A percentile compares a stretch with the other conserved stretches of the same genome.
phyloP scores from a whole-genome alignment of 2,329 filamentous ascomycete species.

The Fusarium palustre region DNA sequence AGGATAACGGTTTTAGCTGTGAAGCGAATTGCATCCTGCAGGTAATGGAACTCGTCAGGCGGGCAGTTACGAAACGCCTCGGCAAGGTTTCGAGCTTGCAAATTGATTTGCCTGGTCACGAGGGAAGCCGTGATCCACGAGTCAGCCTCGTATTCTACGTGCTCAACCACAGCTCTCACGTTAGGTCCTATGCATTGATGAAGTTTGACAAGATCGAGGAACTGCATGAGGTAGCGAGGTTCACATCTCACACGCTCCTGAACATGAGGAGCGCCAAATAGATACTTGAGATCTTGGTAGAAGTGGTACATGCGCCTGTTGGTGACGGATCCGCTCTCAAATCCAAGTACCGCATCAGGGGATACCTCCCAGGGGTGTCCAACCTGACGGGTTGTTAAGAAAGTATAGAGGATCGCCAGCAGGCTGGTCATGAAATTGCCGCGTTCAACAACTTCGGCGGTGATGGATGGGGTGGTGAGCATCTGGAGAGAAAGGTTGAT shows the following conservation, averaged over 20 bases:
- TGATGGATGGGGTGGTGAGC: constrained; percentile 96
- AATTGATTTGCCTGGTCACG: constrained; percentile 94
- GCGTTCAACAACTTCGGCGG: constrained; percentile 91
- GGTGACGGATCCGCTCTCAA: constrained; percentile 93
- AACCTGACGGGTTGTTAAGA: constrained; percentile 94
- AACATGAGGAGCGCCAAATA: constrained; percentile 89
- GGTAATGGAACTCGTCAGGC: constrained; percentile 71
- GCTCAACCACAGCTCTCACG: constrained; percentile 87
- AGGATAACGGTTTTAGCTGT: constrained; percentile 87
- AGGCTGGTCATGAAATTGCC: constrained; percentile 96
- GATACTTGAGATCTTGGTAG: constrained; percentile 92
- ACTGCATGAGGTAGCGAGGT: constrained; percentile 90
- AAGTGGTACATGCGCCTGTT: constrained; percentile 98
- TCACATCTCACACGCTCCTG: constrained; percentile 86
- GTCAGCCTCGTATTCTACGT: constrained; percentile 98
- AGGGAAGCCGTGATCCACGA: constrained; percentile 97
- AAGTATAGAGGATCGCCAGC: constrained; percentile 96
- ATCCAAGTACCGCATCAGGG: constrained; percentile 85
- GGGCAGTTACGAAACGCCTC: constrained; percentile 82
- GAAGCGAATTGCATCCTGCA: constrained; percentile 78
- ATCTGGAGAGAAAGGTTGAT: constrained; percentile 98
- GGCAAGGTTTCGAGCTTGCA: constrained; percentile 87
- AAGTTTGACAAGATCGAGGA: constrained; percentile 93
- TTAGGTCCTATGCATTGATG: constrained; percentile 98
- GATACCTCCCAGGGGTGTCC: constrained; percentile 92